These are phyloP conservation scores for Phytophthora sp. DNA, from an alignment of 352 stramenopile species.

Conservation along the genomic window DNA sequence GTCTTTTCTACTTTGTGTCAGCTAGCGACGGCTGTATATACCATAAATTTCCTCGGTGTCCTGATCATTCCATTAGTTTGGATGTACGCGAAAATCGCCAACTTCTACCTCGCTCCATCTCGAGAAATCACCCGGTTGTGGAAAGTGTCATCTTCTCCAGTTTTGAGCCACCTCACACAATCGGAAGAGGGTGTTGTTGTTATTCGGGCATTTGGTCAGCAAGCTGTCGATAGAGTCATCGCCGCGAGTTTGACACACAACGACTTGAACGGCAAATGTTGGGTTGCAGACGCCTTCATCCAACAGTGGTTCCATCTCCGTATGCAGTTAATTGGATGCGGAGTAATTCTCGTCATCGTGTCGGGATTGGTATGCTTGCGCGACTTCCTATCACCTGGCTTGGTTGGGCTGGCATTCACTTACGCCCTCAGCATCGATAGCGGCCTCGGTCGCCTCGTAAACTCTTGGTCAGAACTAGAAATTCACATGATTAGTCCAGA, in stretches of 20 bases:
- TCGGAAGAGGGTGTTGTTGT: constrained; percentile 40
- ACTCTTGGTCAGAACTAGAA: constrained; percentile 38
- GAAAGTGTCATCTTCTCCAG: constrained; percentile 44
- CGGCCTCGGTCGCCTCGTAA: constrained; percentile 63
- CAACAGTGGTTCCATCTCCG: constrained; percentile 53
- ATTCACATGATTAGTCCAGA: constrained; percentile 53
- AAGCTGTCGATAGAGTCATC: constrained; percentile 27
- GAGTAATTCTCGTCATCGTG: constrained; percentile 40
- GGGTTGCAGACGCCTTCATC: constrained; percentile 30
- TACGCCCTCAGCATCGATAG: constrained; percentile 88
- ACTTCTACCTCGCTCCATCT: constrained; percentile 47
- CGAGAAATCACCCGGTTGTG: constrained; percentile 45
- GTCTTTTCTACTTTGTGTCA: constrained; percentile 75
- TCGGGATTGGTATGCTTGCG: constrained; percentile 46
- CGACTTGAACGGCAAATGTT: constrained; percentile 36
- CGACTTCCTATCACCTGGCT: constrained; percentile 45
- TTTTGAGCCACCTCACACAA: constrained; percentile 43
- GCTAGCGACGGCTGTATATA: constrained; percentile 75
- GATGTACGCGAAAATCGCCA: no score
- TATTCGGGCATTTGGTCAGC: constrained; percentile 45
- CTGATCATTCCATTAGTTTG: constrained; percentile 81
- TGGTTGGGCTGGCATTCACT: constrained; percentile 86
- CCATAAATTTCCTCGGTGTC: constrained; percentile 74
- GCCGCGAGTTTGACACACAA: constrained; percentile 30
- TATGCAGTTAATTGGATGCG: constrained; percentile 51